Base-by-base conservation (phyloP, 371 early-diverging fungal species). In the Mortierella sp. region DNA sequence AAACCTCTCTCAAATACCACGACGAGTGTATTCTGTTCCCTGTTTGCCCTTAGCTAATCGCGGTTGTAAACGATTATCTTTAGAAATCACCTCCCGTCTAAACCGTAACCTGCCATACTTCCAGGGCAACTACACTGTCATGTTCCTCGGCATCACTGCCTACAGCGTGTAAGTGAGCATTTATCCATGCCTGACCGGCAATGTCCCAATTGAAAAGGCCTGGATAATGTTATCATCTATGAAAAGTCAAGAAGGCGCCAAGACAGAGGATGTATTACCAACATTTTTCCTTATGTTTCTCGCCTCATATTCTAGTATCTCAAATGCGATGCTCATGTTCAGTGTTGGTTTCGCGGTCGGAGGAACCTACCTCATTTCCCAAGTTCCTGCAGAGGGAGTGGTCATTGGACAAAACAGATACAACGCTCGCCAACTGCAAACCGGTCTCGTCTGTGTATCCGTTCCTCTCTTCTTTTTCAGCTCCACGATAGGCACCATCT, bases 401-500 rank as follows among this genome's bases (percentile, higher is more conserved):
- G 87, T 82, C 2, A 81, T 94, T 72, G 90, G 88, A 10, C 79
- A 88, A 10, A 83, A 70, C n/a, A 81, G 83, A 50, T 77, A 92
- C 28, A 90, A 90, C 31, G 82, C 90, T n/a, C 89, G 91, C 26
- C 88, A 93, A 28, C 80, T 93, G 61, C 92, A 93, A 79, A 89
- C 89, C 11, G 83, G 83, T n/a, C 90, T 94, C 71, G 88, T 86
- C 24, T 87, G 87, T 51, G 78, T 89, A 37, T 90, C 93, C 13
- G 82, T 94, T 37, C 79, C 93, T 10, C 84, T 94, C 46, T 87
- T 94, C 69, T 89, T 91, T 48, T 91, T 93, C 81, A 93, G 93
- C 61, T 93, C 93, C 1, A 92, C 93, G 55, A 90, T 93, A n/a
- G 91, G 93, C 48, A 90, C 91, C 34, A 87, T 94, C 34, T 94